These are phyloP conservation scores for Scenedesmus sp. DNA, from an alignment of 163 green algal species.

Conservation along the genomic window DNA sequence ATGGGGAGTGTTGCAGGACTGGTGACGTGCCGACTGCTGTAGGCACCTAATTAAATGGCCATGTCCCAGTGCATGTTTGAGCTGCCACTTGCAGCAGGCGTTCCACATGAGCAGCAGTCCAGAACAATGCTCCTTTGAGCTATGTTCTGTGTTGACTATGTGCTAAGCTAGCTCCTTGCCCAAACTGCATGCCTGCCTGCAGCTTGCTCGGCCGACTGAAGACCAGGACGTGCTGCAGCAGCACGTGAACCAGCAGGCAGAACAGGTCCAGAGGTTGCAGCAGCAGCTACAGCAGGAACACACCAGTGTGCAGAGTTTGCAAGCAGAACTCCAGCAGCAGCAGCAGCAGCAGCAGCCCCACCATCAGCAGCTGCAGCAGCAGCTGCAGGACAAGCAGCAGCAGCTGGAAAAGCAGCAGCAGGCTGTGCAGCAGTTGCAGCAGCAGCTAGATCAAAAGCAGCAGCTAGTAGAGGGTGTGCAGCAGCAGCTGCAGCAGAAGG, in stretches of 20 bases:
- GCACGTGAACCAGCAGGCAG: background rate
- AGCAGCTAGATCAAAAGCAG: background rate
- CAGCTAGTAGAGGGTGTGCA: background rate
- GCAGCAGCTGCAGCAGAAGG: slow-evolving; percentile 11
- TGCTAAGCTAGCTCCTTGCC: background rate
- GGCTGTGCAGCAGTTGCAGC: background rate
- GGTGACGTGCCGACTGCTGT: no score
- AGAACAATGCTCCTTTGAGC: no score
- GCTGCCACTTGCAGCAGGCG: no score
- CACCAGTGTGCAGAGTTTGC: background rate
- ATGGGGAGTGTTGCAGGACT: no score
- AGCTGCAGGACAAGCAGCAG: slow-evolving; percentile 8
- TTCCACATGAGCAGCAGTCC: no score
- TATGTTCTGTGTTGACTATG: background rate
- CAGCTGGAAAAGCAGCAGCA: background rate
- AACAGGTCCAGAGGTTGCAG: background rate
- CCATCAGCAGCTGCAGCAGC: slow-evolving; percentile 20
- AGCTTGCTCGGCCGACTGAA: background rate
- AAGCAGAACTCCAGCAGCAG: background rate
- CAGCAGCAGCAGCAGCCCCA: slow-evolving; percentile 2
- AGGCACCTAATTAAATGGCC: no score
- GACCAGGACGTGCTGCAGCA: background rate
- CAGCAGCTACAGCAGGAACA: background rate
- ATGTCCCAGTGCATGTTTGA: no score
- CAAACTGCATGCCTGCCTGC: background rate